Base-by-base conservation (phyloP, 768 basidiomycete species). In the Suillus decipiens region DNA sequence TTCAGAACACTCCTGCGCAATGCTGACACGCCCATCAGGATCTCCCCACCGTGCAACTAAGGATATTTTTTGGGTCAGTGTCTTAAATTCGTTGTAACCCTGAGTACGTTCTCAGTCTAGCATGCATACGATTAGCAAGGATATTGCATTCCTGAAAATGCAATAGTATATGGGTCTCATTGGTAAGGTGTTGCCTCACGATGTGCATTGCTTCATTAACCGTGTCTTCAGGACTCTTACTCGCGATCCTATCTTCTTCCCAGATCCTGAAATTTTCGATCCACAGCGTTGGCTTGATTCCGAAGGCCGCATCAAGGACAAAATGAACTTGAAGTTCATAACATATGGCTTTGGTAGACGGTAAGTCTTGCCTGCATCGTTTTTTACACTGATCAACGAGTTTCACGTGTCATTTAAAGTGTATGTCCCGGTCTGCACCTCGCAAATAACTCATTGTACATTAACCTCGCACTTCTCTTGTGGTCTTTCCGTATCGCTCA, bases 401-500 rank as follows among this genome's bases (percentile, higher is more conserved):
- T 24, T 48, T 28, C 47, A 28, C 8, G 6, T 3, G 47, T 15
- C 47, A 28, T 28, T 15, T 3, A 48, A 48, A 48, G 47, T 8
- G 24, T 48, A 4, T 48, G 47, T 48, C 47, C 47, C 47, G 47
- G 47, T 15, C 24, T 28, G 65, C 80, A 86, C 70, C 81, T 68
- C 5, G 68, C 69, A n/a, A 62, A 76, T 31, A 66, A 71, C 1
- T 88, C 87, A 1, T 74, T 89, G 1, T 86, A 84, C 67, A 75
- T 89, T 55, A 87, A 83, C 68, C 82, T 85, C 0, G 85, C 87
- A 0, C 75, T 86, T 12, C 71, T 85, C 11, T 77, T 86, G 17
- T 89, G 86, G 85, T 82, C 86, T 0, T 89, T 89, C 75, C 78
- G 70, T 1, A 77, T 89, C 37, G 73, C 72, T 12, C 66, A 80